These are phyloP conservation scores for Coleophoma eucalyptorum DNA, from an alignment of 2,329 filamentous ascomycete species.

Conservation along the genomic window DNA sequence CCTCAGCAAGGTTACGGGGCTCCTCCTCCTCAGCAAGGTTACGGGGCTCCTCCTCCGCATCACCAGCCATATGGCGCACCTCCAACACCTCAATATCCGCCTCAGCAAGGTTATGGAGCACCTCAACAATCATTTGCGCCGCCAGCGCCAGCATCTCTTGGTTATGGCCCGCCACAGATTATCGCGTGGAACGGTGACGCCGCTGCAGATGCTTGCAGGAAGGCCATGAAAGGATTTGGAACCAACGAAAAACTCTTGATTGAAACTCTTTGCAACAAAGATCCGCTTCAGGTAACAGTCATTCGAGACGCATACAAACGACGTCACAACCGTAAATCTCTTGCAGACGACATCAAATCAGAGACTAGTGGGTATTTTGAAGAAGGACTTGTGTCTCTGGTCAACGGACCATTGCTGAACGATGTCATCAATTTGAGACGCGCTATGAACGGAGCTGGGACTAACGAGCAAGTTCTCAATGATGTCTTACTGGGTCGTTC, in stretches of 20 bases:
- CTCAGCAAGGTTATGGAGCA: slow-evolving; percentile 22
- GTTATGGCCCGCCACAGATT: slow-evolving; percentile 70
- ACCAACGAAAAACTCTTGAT: slow-evolving; percentile 82
- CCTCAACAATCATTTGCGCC: slow-evolving; percentile 34
- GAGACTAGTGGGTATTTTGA: slow-evolving; percentile 76
- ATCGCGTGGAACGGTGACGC: slow-evolving; percentile 65
- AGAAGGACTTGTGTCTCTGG: slow-evolving; percentile 69
- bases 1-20: slow-evolving; percentile 3
- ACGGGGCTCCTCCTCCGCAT: slow-evolving; percentile 6
- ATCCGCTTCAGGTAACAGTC: slow-evolving; percentile 71
- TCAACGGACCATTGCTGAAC: slow-evolving; percentile 73
- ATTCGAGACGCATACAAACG: slow-evolving; percentile 65
- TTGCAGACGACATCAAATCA: slow-evolving; percentile 73
- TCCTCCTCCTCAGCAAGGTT: slow-evolving; percentile 4
- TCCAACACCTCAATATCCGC: slow-evolving; percentile 30
- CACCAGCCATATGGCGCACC: slow-evolving; percentile 11
- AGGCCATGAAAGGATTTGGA: slow-evolving; percentile 91
- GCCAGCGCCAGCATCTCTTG: slow-evolving; percentile 64
- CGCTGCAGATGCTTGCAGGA: slow-evolving; percentile 69
- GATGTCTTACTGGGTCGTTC: slow-evolving; percentile 79
- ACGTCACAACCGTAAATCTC: slow-evolving; percentile 62
- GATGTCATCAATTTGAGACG: slow-evolving; percentile 70
- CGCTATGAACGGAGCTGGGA: slow-evolving; percentile 76
- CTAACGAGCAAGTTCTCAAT: slow-evolving; percentile 81
- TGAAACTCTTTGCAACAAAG: slow-evolving; percentile 63